These are phyloP conservation scores for Bryum argenteum DNA, from an alignment of 225 moss, liverwort and hornwort species.

Conservation along the genomic window DNA sequence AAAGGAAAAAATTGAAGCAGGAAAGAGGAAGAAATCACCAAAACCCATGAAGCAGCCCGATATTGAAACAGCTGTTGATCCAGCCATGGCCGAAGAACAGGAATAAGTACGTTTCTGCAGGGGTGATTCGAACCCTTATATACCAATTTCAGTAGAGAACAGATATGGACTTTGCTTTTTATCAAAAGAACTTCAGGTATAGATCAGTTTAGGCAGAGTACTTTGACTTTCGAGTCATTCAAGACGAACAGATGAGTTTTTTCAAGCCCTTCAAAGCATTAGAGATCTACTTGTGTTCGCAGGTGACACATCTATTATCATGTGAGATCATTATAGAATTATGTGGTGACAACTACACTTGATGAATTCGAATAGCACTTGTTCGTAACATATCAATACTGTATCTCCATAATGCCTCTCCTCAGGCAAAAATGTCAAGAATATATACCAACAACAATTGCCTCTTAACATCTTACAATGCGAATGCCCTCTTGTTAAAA, in stretches of 20 bases:
- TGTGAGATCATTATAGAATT: no score
- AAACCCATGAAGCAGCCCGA: conserved; percentile 73
- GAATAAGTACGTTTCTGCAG: background rate
- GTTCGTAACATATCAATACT: no score
- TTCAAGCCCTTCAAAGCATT: background rate
- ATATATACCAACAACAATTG: no score
- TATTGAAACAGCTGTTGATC: conserved; percentile 27
- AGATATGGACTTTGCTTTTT: background rate
- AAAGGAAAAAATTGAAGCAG: conserved; percentile 22
- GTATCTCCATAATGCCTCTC: no score
- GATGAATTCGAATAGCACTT: no score
- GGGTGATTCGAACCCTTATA: background rate
- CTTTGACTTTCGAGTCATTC: conserved; percentile 7
- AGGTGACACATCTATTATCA: no score
- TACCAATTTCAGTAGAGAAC: conserved; percentile 8
- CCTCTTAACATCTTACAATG: no score
- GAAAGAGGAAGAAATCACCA: conserved; percentile 55
- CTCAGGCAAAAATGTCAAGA: no score
- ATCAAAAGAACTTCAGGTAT: conserved; percentile 4
- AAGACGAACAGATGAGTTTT: conserved; percentile 11
- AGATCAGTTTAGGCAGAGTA: background rate
- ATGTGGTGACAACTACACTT: no score
- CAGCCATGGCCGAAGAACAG: conserved; percentile 9
- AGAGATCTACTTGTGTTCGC: no score
- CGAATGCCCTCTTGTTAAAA: no score